A percentile compares a stretch with the other conserved stretches of the same genome.
phyloP scores from a whole-genome alignment of 169 alveolate genomes.

The Babesia bigemina region DNA sequence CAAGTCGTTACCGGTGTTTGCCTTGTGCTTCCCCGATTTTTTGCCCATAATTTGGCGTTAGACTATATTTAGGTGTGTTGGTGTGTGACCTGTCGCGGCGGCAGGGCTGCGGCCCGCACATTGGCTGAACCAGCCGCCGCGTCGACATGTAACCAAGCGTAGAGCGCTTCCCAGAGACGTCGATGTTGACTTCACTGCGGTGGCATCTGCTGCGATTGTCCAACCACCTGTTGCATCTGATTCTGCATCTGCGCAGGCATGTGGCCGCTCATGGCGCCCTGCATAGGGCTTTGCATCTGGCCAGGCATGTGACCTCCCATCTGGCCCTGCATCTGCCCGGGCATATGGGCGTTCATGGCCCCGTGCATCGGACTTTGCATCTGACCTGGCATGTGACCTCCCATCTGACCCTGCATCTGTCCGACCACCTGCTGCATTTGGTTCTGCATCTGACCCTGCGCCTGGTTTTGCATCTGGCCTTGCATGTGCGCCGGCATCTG shows the following conservation, averaged over 20 bases:
- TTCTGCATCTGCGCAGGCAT: background rate
- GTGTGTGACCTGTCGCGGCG: background rate
- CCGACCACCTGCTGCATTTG: background rate
- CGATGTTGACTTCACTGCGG: slow-evolving; percentile 4
- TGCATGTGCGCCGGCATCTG: slow-evolving; percentile 29
- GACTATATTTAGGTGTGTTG: background rate
- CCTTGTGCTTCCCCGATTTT: background rate
- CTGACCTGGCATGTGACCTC: slow-evolving; percentile 20
- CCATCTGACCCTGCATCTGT: slow-evolving; percentile 10
- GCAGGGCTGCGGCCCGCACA: background rate
- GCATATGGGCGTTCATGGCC: background rate
- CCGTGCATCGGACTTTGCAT: slow-evolving; percentile 4
- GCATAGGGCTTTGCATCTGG: background rate
- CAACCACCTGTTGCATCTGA: background rate
- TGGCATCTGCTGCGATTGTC: background rate
- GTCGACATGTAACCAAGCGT: too few species aligned
- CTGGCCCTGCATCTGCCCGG: background rate
- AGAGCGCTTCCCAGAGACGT: too few species aligned
- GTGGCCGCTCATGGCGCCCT: background rate
- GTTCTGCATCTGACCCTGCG: slow-evolving; percentile 16
- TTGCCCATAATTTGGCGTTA: slow-evolving; percentile 2
- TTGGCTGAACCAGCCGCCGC: background rate
- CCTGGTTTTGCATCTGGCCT: background rate
- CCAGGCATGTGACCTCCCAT: background rate
- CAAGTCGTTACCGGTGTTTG: background rate